A percentile compares a stretch with the other conserved stretches of the same genome.
These are phyloP conservation scores for Penicillium sp. DNA, from an alignment of 2,329 filamentous ascomycete species.

Conservation along the genomic window DNA sequence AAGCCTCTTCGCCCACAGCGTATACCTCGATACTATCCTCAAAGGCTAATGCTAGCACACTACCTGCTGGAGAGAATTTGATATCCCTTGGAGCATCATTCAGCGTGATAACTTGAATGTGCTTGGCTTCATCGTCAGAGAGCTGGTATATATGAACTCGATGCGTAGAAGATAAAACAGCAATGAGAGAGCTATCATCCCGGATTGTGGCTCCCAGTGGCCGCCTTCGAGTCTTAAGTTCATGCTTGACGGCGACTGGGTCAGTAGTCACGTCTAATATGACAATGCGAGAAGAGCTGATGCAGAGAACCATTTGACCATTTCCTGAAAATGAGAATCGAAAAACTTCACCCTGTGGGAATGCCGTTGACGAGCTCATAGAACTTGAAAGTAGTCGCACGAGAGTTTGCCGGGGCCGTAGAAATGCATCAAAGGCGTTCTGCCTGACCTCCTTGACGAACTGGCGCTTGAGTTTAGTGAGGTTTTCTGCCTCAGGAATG, in stretches of 20 bases:
- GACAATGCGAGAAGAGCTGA: constrained; percentile 82
- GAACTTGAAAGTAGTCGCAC: constrained; percentile 80
- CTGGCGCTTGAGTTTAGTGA: constrained; percentile 61
- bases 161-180: constrained; percentile 76
- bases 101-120: constrained; percentile 71
- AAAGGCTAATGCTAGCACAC: constrained; percentile 79
- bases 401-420: constrained; percentile 67
- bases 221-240: constrained; percentile 74
- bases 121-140: constrained; percentile 60
- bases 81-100: constrained; percentile 77
- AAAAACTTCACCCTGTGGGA: constrained; percentile 80
- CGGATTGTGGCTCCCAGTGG: constrained; percentile 75
- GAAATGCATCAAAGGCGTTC: constrained; percentile 73
- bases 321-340: constrained; percentile 76
- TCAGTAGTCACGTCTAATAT: constrained; percentile 66
- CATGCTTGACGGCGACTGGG: constrained; percentile 64
- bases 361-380: constrained; percentile 75
- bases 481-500: constrained; percentile 43
- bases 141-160: constrained; percentile 85
- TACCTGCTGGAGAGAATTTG: constrained; percentile 75
- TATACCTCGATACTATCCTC: constrained; percentile 86
- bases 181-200: constrained; percentile 72
- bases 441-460: constrained; percentile 71
- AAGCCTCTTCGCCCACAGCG: constrained; percentile 63
- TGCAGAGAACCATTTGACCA: constrained; percentile 72